phyloP scores from a whole-genome alignment of 2,329 filamentous ascomycete species.

The Phyllosticta citriasiana region DNA sequence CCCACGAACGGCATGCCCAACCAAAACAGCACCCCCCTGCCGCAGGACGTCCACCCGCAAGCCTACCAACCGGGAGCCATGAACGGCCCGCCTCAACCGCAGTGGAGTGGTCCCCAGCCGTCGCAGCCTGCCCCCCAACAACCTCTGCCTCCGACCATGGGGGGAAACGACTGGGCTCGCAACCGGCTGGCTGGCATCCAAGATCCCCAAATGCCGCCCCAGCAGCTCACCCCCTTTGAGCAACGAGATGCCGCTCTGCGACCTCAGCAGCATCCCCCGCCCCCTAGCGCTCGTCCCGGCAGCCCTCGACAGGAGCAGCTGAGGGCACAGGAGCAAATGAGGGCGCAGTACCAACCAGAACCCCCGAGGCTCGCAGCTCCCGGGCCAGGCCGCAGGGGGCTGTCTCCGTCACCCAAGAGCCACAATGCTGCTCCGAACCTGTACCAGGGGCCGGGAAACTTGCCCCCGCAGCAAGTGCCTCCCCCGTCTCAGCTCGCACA shows the following conservation, averaged over 20 bases:
- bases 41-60: constrained; percentile 91
- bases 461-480: constrained; percentile 16
- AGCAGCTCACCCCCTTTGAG: constrained; percentile 74
- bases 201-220: constrained; percentile 50
- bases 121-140: constrained; percentile 50
- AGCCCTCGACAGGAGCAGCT: constrained; percentile 68
- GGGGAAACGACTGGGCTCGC: constrained; percentile 49
- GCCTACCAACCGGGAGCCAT: constrained; percentile 79
- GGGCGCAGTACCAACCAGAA: constrained; percentile 49
- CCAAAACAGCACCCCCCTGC: constrained; percentile 70
- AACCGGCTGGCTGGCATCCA: constrained; percentile 66
- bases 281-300: constrained; percentile 48
- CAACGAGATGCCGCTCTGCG: constrained; percentile 60
- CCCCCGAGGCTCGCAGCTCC: constrained; percentile 47
- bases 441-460: constrained; percentile 32
- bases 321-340: constrained; percentile 26
- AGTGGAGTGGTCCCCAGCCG: constrained; percentile 74
- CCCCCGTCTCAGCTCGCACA: constrained; percentile 38
- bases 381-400: constrained; percentile 37
- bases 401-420: constrained; percentile 51
- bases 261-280: constrained; percentile 50
- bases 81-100: constrained; percentile 72
- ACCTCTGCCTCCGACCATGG: constrained; percentile 47
- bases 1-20: constrained; percentile 57
- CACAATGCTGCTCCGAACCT: constrained; percentile 42